A percentile compares a stretch with the other conserved stretches of the same genome.
Conservation (phyloP, 2,329 filamentous ascomycete species). For the Thielaviopsis punctulata region DNA sequence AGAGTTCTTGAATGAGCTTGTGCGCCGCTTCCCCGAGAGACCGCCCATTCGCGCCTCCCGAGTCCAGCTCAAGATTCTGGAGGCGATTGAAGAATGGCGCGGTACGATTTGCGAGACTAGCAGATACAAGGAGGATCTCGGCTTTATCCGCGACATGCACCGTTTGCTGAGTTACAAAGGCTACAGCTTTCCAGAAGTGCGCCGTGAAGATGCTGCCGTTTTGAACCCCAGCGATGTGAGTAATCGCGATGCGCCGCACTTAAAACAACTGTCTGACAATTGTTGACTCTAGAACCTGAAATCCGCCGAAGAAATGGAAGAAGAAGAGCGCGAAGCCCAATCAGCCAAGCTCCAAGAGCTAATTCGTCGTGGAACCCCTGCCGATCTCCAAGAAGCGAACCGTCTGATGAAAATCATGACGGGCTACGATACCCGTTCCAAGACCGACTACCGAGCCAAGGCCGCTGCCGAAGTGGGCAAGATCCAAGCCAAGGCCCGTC, state of each 20-base stretch:
- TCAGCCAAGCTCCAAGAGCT: slow-evolving; percentile 97
- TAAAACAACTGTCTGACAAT: background rate
- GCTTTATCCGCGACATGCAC: slow-evolving; percentile 96
- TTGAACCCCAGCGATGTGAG: slow-evolving; percentile 90
- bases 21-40: slow-evolving; percentile 85
- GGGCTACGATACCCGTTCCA: slow-evolving; percentile 84
- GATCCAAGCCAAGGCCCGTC: slow-evolving; percentile 84
- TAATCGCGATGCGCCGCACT: slow-evolving; percentile 15
- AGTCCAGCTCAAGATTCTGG: slow-evolving; percentile 82
- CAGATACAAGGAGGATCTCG: slow-evolving; percentile 90
- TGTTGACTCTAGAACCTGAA: slow-evolving; percentile 56
- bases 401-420: slow-evolving; percentile 99
- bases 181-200: slow-evolving; percentile 84
- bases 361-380: slow-evolving; percentile 77
- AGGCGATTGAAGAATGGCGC: slow-evolving; percentile 96
- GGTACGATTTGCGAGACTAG: slow-evolving; percentile 97
- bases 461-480: slow-evolving; percentile 87
- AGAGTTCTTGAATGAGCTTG: slow-evolving; percentile 96
- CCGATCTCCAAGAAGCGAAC: slow-evolving; percentile 92
- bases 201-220: slow-evolving; percentile 86
- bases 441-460: slow-evolving; percentile 95
- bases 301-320: slow-evolving; percentile 96
- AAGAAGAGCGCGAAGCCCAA: slow-evolving; percentile 85
- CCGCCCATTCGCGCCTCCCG: slow-evolving; percentile 72
- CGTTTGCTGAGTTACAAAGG: slow-evolving; percentile 89